Evolutionary conservation across 768 basidiomycete species (phyloP).

Genomic region (Cantharellus cinnabarinus): DNA sequence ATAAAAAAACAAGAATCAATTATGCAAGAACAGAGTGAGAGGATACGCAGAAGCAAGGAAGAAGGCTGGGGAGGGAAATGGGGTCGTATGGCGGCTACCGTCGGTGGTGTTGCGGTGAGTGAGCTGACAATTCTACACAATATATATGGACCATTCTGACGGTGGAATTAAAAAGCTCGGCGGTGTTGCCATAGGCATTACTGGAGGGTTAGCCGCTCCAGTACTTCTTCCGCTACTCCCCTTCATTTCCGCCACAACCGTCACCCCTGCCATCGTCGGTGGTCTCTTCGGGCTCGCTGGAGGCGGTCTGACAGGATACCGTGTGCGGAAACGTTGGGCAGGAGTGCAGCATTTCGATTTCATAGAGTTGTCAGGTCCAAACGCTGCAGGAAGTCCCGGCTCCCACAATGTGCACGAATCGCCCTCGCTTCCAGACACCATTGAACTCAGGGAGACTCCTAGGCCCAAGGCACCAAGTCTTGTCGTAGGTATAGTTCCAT

Average conservation of each 20-base stretch:
- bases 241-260: constrained; percentile 14
- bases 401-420: background rate
- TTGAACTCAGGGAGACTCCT: background rate
- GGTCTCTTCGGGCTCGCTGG: constrained; percentile 22
- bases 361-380: constrained; percentile 18
- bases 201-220: constrained; percentile 23
- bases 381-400: constrained; percentile 7
- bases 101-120: constrained; percentile 16
- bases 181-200: constrained; percentile 20
- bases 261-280: constrained; percentile 20
- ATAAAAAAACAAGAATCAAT: constrained; percentile 9
- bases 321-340: constrained; percentile 20
- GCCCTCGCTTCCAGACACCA: too few species aligned
- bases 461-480: constrained; percentile 6
- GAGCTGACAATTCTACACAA: constrained; percentile 3
- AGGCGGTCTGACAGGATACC: constrained; percentile 19
- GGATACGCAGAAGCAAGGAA: constrained; percentile 14
- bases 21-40: constrained; percentile 13
- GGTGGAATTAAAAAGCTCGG: constrained; percentile 9
- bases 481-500: background rate
- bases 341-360: constrained; percentile 23
- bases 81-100: constrained; percentile 18
- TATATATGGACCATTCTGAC: background rate
- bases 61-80: constrained; percentile 21
- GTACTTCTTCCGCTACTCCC: constrained; percentile 20